Base-by-base conservation (phyloP, 1,139 yeast species). In the Scheffersomyces illinoinensis region DNA sequence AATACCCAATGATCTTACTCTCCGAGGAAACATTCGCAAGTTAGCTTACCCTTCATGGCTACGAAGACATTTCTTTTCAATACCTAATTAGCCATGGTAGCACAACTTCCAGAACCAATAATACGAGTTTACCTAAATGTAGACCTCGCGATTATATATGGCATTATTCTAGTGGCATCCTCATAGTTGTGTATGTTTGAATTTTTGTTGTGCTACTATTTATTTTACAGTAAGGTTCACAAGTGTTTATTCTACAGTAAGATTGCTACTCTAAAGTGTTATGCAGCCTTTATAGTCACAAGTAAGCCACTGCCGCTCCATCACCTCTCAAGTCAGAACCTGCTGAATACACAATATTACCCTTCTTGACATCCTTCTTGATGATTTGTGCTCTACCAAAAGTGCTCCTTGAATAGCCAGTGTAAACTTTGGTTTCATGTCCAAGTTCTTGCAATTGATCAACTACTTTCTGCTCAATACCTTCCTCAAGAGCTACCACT, bases 281-380 rank as follows among this genome's bases (percentile, higher is more conserved):
- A 48, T 48, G 6, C 10, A 5, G 43, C 2, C 43, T 12, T 10
- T 33, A 12, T 17, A 14, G 8, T 24, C 62, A 76, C 46, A 76
- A 64, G 59, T 79, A 71, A 0, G 93, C 89, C 24, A 84, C 83
- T 5, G 93, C 89, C 1, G 90, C 89, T 5, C 97, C 97, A 68
- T 91, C 97, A 17, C 93, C 96, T 61, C 97, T 78, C 47, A 81
- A 82, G 65, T 91, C 97, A 58, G 91, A 86, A 0, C 97, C 97
- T 10, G 86, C 96, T 51, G 89, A 79, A 71, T 84, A 87, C 0
- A 86, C 80, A 56, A 84, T 71, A 51, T 69, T 64, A 4, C 83
- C 85, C 8, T 68, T 61, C 43, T 66, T 68, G 2, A 76, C 67
- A 47, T 77, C 82, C 61, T 79, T 82, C 63, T 79, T 81, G 60